Evolutionary conservation across 1,284 basidiomycete species (phyloP).

Genomic region (Marasmius oreades): DNA sequence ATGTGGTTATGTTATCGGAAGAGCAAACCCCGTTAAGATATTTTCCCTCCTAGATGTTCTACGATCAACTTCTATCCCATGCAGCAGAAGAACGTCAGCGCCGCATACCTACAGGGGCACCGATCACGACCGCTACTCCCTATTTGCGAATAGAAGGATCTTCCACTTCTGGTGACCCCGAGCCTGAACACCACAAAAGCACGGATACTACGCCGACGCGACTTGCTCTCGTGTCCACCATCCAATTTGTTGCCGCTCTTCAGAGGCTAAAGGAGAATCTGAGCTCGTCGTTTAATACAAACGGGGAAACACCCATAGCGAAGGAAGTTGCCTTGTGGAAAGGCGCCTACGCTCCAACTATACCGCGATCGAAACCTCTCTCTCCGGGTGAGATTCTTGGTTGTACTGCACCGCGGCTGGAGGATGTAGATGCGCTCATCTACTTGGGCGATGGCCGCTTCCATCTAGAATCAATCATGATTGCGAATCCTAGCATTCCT

Average conservation of each 20-base stretch:
- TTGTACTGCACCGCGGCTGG: conserved; percentile 88
- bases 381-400: conserved; percentile 97
- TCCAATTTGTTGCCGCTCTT: conserved; percentile 91
- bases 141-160: conserved; percentile 59
- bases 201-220: conserved; percentile 48
- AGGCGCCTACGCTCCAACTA: conserved; percentile 72
- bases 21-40: conserved; percentile 37
- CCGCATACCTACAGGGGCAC: conserved; percentile 49
- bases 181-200: conserved; percentile 3
- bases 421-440: conserved; percentile 81
- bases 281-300: conserved; percentile 28
- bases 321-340: conserved; percentile 39
- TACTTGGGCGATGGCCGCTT: conserved; percentile 98
- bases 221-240: conserved; percentile 89
- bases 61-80: conserved; percentile 4
- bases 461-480: conserved; percentile 99
- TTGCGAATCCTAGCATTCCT: conserved; percentile 93
- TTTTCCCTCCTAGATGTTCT: neutral
- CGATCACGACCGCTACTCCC: conserved; percentile 37
- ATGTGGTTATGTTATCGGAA: conserved; percentile 61
- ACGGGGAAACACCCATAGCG: conserved; percentile 8
- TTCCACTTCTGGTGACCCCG: neutral
- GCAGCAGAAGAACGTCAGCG: conserved; percentile 19
- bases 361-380: conserved; percentile 91
- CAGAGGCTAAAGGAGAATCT: conserved; percentile 85